Base-by-base conservation (phyloP, 2,329 filamentous ascomycete genomes). In the Dactylellina parvicollis region DNA sequence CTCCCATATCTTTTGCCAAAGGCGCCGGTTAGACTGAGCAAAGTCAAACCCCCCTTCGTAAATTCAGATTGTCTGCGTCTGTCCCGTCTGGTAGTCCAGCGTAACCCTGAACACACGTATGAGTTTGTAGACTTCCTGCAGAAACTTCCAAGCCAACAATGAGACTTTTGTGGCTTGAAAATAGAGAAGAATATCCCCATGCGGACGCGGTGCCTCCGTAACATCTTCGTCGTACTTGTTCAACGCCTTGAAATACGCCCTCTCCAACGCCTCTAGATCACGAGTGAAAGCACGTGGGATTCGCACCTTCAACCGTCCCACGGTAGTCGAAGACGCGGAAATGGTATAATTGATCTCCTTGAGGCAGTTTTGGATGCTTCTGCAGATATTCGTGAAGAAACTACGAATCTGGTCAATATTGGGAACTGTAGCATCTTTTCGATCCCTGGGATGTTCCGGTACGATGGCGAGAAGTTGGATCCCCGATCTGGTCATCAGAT, bases 161-260 rank as follows among this genome's bases (percentile, higher is more conserved):
- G 50, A 42, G 4, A 18, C 16, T 46, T 47, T 72, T 0, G 34
- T 54, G 1, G 42, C 36, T 34, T 72, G 67, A 16, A 54, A 72
- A 46, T 72, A 72, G 4, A 72, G 50, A 1, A 72, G 36, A 3
- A 72, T 24, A 28, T 72, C 67, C 0, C 67, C 59, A 47, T 60
- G 67, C 1, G 67, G 67, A 9, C n/a, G 24, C 2, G 14, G 34
- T 2, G 18, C 50, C 7, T 52, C 30, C 10, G 28, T 22, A 1
- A 72, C 67, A 14, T 40, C 16, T 8, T 65, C 34, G 7, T 8
- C 24, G 24, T 72, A 72, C 26, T 28, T 52, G 12, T 54, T 42
- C 38, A 38, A 34, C 2, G 52, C 67, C n/a, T 46, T 57, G 16
- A 52, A 22, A 30, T 54, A 72, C 1, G 24, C 26, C 36, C 40